phyloP scores from a whole-genome alignment of 164 flowering plant species.

The Stephania yunnanensis region DNA sequence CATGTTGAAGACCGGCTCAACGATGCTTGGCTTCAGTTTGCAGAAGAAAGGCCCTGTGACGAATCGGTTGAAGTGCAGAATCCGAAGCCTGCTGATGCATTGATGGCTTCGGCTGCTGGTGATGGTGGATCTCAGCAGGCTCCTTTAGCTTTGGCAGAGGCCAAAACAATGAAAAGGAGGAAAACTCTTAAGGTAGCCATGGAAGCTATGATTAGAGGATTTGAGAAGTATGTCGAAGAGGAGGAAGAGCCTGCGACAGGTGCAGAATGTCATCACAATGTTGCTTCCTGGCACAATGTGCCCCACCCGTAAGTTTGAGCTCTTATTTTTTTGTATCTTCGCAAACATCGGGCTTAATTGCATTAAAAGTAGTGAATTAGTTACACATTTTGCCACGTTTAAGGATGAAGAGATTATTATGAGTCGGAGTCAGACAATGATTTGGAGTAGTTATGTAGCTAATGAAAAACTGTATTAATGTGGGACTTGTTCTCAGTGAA shows the following conservation, averaged over 20 bases:
- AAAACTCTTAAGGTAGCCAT: conserved; percentile 66
- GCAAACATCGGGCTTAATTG: background rate
- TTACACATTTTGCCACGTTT: conserved; percentile 1
- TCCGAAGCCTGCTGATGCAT: conserved; percentile 48
- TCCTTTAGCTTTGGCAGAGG: conserved; percentile 17
- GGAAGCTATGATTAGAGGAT: conserved; percentile 91
- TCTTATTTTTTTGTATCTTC: background rate
- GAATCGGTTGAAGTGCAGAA: conserved; percentile 23
- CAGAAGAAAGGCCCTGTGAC: conserved; percentile 55
- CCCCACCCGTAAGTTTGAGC: conserved; percentile 76
- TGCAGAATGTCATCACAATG: conserved; percentile 42
- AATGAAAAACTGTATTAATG: conserved; percentile 8
- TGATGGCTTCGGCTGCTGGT: conserved; percentile 53
- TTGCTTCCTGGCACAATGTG: conserved; percentile 98
- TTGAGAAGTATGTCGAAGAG: conserved; percentile 47
- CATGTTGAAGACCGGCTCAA: conserved; percentile 91
- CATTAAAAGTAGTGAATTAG: background rate
- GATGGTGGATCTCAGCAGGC: conserved; percentile 76
- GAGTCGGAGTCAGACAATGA: background rate
- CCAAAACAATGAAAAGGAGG: conserved; percentile 22
- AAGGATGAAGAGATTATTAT: background rate
- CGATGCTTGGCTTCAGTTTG: conserved; percentile 99
- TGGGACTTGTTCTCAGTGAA: conserved; percentile 52
- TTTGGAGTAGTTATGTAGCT: background rate
- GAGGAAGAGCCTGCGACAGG: conserved; percentile 36